Conservation (phyloP, 108 stramenopile species). For the Cyclostephanos tholiformis region DNA sequence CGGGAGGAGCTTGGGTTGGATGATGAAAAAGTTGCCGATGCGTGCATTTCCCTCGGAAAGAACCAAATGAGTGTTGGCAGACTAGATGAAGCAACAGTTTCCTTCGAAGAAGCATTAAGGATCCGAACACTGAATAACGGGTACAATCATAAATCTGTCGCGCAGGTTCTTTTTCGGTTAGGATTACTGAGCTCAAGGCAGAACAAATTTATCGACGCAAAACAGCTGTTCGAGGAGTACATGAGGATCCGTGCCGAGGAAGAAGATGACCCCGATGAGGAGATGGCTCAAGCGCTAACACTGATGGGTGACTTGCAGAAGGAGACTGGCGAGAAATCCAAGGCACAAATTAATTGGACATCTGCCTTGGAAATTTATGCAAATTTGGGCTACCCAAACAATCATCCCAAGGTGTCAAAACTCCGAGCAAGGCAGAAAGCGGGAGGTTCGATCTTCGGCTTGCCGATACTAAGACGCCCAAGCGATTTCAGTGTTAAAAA, state of each 20-base stretch:
- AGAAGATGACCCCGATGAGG: constrained; percentile 46
- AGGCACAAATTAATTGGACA: constrained; percentile 52
- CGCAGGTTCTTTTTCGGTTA: constrained; percentile 42
- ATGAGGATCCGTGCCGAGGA: constrained; percentile 49
- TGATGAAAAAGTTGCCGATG: constrained; percentile 47
- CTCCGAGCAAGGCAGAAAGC: constrained; percentile 31
- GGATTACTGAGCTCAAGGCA: constrained; percentile 35
- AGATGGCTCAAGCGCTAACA: constrained; percentile 49
- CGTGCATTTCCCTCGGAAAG: constrained; percentile 43
- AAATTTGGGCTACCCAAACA: constrained; percentile 38
- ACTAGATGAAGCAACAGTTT: constrained; percentile 35
- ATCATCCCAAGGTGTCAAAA: constrained; percentile 40
- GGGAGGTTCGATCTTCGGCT: background rate
- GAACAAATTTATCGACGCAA: constrained; percentile 33
- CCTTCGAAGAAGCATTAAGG: constrained; percentile 48
- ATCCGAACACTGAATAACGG: constrained; percentile 23
- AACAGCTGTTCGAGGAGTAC: constrained; percentile 50
- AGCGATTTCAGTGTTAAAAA: background rate
- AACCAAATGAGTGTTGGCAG: constrained; percentile 32
- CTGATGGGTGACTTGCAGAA: constrained; percentile 45
- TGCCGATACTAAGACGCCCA: background rate
- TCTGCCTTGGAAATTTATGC: constrained; percentile 50
- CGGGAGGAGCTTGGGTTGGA: constrained; percentile 37
- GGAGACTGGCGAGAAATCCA: constrained; percentile 42
- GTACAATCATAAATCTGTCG: constrained; percentile 33